Evolutionary conservation across 78 protist genomes (phyloP).

Genomic region (Planoprotostelium fungivorum): DNA sequence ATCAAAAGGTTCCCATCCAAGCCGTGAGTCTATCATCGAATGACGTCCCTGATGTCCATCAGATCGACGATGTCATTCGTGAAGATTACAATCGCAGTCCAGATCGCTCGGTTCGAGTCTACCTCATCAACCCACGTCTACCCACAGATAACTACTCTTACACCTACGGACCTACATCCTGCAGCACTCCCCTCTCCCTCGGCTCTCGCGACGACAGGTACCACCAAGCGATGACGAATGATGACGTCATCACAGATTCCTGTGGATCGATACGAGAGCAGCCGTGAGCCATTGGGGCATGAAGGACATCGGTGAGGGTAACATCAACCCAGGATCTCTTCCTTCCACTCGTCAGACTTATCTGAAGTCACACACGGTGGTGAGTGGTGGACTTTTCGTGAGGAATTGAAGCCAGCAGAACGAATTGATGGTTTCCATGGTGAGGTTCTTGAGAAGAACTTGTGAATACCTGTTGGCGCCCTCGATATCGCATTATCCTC

Average conservation of each 20-base stretch:
- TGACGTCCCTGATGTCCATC: no score
- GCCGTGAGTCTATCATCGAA: not conserved
- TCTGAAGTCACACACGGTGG: no score
- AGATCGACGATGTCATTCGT: not conserved
- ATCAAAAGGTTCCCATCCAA: not conserved
- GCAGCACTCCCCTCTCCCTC: no score
- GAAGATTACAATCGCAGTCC: not conserved
- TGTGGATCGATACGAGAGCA: not conserved
- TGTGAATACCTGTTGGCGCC: not conserved
- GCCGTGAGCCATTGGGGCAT: not conserved
- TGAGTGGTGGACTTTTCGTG: no score
- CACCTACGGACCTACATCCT: no score
- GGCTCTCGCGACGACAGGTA: not conserved
- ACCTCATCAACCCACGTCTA: not conserved
- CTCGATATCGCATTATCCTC: not conserved
- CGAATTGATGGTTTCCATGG: not conserved
- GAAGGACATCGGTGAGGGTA: not conserved
- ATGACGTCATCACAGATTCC: not conserved
- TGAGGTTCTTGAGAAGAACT: not conserved
- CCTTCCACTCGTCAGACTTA: not conserved
- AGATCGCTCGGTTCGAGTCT: not conserved
- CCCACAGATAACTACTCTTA: not conserved
- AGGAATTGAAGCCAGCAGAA: not conserved
- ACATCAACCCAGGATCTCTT: not conserved
- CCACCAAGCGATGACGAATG: not conserved